These are phyloP conservation scores for Xylaria cubensis DNA, from an alignment of 495 filamentous ascomycete genomes.

Conservation along the genomic window DNA sequence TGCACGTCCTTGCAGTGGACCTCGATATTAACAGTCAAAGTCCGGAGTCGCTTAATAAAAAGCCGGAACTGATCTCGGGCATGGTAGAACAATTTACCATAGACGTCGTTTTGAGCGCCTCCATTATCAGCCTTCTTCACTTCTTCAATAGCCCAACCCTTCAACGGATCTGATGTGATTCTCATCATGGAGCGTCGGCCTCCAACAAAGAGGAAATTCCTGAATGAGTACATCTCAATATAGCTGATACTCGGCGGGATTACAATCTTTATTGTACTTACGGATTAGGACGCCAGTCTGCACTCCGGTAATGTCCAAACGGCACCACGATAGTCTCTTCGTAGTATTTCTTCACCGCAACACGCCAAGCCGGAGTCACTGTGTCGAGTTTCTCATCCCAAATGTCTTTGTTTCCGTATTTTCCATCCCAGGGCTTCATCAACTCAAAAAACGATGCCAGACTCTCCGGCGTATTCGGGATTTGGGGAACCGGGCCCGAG, in stretches of 20 bases:
- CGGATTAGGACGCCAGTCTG: background rate
- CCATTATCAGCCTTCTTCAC: background rate
- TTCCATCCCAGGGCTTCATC: background rate
- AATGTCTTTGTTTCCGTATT: background rate
- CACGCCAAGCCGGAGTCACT: background rate
- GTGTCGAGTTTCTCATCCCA: background rate
- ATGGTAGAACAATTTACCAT: background rate
- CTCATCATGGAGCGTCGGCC: background rate
- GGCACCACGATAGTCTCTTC: background rate
- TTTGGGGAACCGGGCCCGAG: no score
- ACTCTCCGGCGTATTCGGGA: no score
- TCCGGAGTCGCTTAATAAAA: background rate
- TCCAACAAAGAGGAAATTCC: background rate
- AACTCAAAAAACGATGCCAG: no score
- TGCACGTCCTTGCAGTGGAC: background rate
- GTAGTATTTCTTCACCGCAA: background rate
- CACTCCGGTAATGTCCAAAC: background rate
- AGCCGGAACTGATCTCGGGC: background rate
- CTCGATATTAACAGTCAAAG: background rate
- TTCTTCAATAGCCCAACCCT: background rate
- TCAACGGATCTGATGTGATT: background rate
- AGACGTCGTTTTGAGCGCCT: background rate
- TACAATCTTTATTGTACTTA: background rate
- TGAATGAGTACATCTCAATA: background rate
- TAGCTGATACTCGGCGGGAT: background rate